Conservation (phyloP, 208 protist species). For the Sergeia podlipaevii region DNA sequence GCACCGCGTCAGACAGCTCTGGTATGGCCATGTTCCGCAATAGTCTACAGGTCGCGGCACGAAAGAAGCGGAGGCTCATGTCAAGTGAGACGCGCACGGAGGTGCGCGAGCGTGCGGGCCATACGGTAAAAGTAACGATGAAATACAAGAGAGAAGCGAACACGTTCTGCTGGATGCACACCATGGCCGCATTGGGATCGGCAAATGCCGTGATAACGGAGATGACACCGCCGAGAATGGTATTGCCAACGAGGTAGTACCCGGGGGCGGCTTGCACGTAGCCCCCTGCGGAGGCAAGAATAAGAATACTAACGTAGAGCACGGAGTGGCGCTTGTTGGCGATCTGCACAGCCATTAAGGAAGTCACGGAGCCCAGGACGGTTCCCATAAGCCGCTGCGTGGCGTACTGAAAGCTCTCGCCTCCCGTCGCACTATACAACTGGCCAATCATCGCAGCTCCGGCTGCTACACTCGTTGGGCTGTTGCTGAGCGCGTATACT, state of each 20-base stretch:
- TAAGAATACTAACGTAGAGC: constrained; percentile 51
- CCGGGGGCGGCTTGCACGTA: constrained; percentile 67
- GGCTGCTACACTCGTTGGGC: constrained; percentile 44
- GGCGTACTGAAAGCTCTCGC: constrained; percentile 81
- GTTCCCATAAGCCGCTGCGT: constrained; percentile 76
- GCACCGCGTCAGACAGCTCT: constrained; percentile 59
- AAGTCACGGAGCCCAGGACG: constrained; percentile 70
- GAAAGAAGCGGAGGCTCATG: constrained; percentile 61
- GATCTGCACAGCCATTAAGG: constrained; percentile 62
- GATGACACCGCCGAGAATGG: constrained; percentile 76
- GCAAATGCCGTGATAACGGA: constrained; percentile 74
- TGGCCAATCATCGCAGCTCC: constrained; percentile 82
- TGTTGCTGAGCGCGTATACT: constrained; percentile 64
- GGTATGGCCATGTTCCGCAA: constrained; percentile 81
- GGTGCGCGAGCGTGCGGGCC: constrained; percentile 65
- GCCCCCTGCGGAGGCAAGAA: constrained; percentile 71
- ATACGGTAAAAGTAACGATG: constrained; percentile 63
- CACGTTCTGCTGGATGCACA: constrained; percentile 86
- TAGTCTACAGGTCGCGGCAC: constrained; percentile 57
- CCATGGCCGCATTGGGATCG: constrained; percentile 44
- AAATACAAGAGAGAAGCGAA: constrained; percentile 89
- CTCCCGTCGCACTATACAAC: constrained; percentile 71
- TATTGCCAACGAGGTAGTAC: constrained; percentile 65
- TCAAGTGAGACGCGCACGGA: constrained; percentile 75
- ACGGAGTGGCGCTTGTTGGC: constrained; percentile 38